phyloP scores from a whole-genome alignment of 2,329 filamentous ascomycete genomes.

The Fusarium sp. region DNA sequence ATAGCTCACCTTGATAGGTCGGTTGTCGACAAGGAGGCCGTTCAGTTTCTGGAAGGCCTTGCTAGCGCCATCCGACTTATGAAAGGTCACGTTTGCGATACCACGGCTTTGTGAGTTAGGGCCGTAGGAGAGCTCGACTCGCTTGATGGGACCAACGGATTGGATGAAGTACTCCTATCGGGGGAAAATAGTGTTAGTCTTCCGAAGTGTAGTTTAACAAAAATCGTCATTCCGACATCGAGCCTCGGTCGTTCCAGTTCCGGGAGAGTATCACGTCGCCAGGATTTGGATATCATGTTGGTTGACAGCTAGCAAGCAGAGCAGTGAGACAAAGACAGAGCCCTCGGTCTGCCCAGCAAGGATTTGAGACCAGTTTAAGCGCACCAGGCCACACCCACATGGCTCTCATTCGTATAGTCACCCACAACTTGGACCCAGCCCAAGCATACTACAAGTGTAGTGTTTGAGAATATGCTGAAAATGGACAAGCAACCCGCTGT shows the following conservation, averaged over 20 bases:
- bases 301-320: conserved; percentile 43
- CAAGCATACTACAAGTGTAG: conserved; percentile 18
- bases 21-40: conserved; percentile 87
- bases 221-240: conserved; percentile 45
- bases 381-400: conserved; percentile 17
- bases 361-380: conserved; percentile 2
- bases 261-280: conserved; percentile 39
- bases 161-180: conserved; percentile 95
- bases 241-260: conserved; percentile 46
- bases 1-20: conserved; percentile 81
- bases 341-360: conserved; percentile 5
- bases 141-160: conserved; percentile 89
- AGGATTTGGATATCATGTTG: conserved; percentile 28
- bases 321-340: conserved; percentile 41
- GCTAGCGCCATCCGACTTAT: conserved; percentile 80
- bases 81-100: conserved; percentile 89
- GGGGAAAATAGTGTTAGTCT: conserved; percentile 73
- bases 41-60: conserved; percentile 88
- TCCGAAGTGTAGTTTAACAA: conserved; percentile 46
- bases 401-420: conserved; percentile 15
- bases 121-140: conserved; percentile 90
- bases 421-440: conserved; percentile 34
- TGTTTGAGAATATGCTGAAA: background rate
- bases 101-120: conserved; percentile 91
- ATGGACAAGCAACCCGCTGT: background rate